phyloP scores from a whole-genome alignment of 2,329 filamentous ascomycete genomes.

The Atkinsonella hypoxylon region DNA sequence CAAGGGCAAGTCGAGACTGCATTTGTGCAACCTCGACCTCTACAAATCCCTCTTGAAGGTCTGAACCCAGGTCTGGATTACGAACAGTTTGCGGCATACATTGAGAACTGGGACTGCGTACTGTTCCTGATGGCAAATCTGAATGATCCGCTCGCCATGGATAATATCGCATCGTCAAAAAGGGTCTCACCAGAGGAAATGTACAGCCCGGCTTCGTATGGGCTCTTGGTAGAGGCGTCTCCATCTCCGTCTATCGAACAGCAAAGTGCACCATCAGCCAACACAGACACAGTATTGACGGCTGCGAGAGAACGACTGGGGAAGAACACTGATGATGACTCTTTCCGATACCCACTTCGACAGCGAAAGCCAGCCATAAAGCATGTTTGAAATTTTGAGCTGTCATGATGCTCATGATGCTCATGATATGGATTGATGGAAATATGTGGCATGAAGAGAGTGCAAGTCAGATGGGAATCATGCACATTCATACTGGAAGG shows the following conservation, averaged over 20 bases:
- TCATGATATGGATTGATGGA: neutral
- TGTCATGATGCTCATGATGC: neutral
- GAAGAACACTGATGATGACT: neutral
- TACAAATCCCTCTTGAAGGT: neutral
- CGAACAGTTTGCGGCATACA: conserved; percentile 2
- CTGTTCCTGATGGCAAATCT: neutral
- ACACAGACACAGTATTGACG: neutral
- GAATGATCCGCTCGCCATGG: neutral
- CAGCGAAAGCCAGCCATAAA: neutral
- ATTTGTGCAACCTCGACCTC: neutral
- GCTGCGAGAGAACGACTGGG: neutral
- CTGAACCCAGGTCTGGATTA: neutral
- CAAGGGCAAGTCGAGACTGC: neutral
- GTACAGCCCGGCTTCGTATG: neutral
- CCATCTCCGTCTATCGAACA: neutral
- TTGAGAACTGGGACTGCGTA: conserved; percentile 1
- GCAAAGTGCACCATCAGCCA: neutral
- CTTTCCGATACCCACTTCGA: neutral
- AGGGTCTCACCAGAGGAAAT: neutral
- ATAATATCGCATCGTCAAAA: neutral
- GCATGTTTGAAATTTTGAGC: neutral
- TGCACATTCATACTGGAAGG: neutral
- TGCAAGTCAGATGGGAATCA: neutral
- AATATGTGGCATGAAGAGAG: neutral
- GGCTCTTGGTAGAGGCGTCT: neutral